These are phyloP conservation scores for Baeospora myosura DNA, from an alignment of 1,284 basidiomycete species.

Conservation along the genomic window DNA sequence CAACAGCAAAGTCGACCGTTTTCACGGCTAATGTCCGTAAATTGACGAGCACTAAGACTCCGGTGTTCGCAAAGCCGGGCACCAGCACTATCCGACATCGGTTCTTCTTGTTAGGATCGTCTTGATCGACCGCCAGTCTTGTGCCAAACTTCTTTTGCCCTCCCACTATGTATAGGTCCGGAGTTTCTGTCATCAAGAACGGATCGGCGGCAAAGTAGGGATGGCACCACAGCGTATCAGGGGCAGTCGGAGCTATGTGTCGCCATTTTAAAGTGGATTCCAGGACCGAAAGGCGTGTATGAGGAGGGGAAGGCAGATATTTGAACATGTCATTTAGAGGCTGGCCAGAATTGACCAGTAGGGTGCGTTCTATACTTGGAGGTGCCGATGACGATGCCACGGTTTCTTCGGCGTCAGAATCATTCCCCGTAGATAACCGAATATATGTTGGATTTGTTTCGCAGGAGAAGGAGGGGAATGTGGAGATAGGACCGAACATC, in stretches of 20 bases:
- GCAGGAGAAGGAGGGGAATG: constrained; percentile 61
- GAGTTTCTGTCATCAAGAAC: constrained; percentile 79
- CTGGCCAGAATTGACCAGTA: constrained; percentile 87
- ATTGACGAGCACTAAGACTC: constrained; percentile 51
- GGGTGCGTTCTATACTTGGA: constrained; percentile 33
- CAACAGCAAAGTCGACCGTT: constrained; percentile 33
- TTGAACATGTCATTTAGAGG: constrained; percentile 93
- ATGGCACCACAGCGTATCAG: constrained; percentile 98
- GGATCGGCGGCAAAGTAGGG: constrained; percentile 88
- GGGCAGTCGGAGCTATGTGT: constrained; percentile 95
- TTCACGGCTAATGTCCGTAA: constrained; percentile 45
- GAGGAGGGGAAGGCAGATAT: constrained; percentile 68
- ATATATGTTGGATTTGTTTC: constrained; percentile 92
- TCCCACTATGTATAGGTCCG: constrained; percentile 89
- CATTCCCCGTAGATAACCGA: constrained; percentile 36
- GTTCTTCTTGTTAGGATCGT: constrained; percentile 25
- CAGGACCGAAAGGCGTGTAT: constrained; percentile 68
- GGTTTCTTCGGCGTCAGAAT: constrained; percentile 17
- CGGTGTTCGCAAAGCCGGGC: constrained; percentile 73
- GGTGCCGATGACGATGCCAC: constrained; percentile 15
- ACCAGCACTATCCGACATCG: constrained; percentile 76
- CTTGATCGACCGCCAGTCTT: constrained; percentile 44
- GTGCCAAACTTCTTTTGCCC: constrained; percentile 85
- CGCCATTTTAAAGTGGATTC: constrained; percentile 84
- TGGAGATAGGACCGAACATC: constrained; percentile 75